Evolutionary conservation across 2,329 filamentous ascomycete genomes (phyloP), one percentile per base, ranked within the genome.

Genomic region (Paracamarosporium sp.): DNA sequence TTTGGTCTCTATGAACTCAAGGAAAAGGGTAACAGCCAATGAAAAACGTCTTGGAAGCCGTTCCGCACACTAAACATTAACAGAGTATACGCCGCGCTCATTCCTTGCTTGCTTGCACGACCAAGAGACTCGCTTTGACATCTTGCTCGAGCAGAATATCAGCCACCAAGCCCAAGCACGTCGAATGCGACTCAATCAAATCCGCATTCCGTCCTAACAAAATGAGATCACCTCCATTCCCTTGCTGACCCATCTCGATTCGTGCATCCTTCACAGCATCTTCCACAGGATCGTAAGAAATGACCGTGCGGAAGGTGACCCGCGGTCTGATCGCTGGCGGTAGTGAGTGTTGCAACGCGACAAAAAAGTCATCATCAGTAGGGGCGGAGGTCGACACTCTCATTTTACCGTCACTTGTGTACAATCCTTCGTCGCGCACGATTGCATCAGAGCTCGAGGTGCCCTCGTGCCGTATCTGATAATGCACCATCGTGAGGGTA

Each of bases 401-500:
- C 24, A 9, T 28, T 24, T 45, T 45, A 12, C 41, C 44, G 1
- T 46, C 24, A 0, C 48, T 30, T 4, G 64, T 53, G 0, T 63
- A 64, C 17, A 63, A 52, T 2, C 55, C 59, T 3, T 60, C 54
- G 15, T 66, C 60, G 38, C 50, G 59, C n/a, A 53, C 50, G 44
- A 72, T 72, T n/a, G 51, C 59, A 12, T 64, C 22, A 15, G 50
- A 50, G 24, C 46, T 13, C 44, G 48, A 63, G 17, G 67, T 59
- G 41, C 69, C 62, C 0, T 56, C 57, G 6, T 68, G 63, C 1
- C 68, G 62, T 1, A 75, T 63, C 33, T 79, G 73, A 56, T 91
- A 82, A 60, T 88, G 87, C 1, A 90, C 81, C 31, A 97, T 85
- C 0, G 91, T 93, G 0, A 88, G 91, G 0, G 91, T 93, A 27